Evolutionary conservation across 805 yeast genomes (phyloP).

Genomic region (Sugiyamaella floridensis): DNA sequence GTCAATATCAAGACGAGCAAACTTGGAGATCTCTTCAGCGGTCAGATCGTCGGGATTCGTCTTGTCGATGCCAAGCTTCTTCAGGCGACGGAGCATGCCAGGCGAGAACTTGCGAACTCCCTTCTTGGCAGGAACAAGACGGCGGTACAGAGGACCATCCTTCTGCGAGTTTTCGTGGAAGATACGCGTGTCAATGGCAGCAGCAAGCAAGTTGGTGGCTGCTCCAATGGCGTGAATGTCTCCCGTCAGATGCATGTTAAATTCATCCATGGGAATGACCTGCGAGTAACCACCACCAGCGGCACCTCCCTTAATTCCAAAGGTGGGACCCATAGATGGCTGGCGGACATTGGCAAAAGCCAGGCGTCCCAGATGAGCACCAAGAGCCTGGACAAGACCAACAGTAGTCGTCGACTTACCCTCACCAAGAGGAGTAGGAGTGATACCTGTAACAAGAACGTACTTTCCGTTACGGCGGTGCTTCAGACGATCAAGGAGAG

Average conservation of each 20-base stretch:
- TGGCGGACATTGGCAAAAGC: slow-evolving; percentile 94
- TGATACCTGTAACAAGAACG: slow-evolving; percentile 90
- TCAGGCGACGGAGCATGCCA: slow-evolving; percentile 68
- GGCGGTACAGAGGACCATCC: slow-evolving; percentile 69
- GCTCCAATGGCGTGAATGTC: slow-evolving; percentile 95
- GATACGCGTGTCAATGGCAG: slow-evolving; percentile 94
- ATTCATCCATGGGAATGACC: slow-evolving; percentile 98
- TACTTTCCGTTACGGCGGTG: slow-evolving; percentile 70
- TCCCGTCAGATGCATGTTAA: slow-evolving; percentile 95
- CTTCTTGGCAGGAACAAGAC: slow-evolving; percentile 78
- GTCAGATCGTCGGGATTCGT: slow-evolving; percentile 75
- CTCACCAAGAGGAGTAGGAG: slow-evolving; percentile 97
- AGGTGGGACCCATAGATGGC: slow-evolving; percentile 98
- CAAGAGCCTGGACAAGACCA: slow-evolving; percentile 91
- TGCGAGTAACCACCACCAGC: slow-evolving; percentile 99
- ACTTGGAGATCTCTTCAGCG: slow-evolving; percentile 61
- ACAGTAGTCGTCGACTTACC: slow-evolving; percentile 96
- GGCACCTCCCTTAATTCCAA: slow-evolving; percentile 98
- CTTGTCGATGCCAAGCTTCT: slow-evolving; percentile 69
- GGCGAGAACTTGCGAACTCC: slow-evolving; percentile 72
- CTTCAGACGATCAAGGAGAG: slow-evolving; percentile 60
- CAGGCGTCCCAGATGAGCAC: slow-evolving; percentile 75
- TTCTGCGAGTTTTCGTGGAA: slow-evolving; percentile 89
- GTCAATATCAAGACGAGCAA: slow-evolving; percentile 81
- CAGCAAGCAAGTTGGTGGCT: slow-evolving; percentile 89